Evolutionary conservation across 2,329 filamentous ascomycete genomes (phyloP).

Genomic region (Bipolaris victoriae): DNA sequence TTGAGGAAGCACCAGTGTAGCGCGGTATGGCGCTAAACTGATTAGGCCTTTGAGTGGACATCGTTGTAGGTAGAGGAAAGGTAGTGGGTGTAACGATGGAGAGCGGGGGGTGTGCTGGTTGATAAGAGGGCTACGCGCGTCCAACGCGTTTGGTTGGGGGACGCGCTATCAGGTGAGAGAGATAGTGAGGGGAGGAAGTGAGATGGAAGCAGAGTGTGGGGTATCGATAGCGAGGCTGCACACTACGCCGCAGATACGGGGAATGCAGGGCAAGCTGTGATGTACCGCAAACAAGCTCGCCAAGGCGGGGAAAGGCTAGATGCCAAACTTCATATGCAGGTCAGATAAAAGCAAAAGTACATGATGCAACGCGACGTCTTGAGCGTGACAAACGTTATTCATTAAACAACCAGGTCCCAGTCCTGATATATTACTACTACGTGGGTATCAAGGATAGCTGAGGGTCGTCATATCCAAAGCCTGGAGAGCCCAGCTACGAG

Average conservation of each 20-base stretch:
- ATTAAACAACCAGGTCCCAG: constrained; percentile 46
- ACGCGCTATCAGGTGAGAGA: constrained; percentile 24
- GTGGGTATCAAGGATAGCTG: constrained; percentile 32
- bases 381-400: constrained; percentile 19
- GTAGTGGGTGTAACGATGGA: neutral
- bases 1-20: constrained; percentile 6
- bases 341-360: neutral
- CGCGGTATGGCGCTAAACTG: neutral
- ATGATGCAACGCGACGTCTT: neutral
- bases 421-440: constrained; percentile 45
- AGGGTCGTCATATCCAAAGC: constrained; percentile 24
- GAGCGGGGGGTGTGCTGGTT: neutral
- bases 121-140: constrained; percentile 8
- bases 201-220: constrained; percentile 3
- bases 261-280: neutral
- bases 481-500: constrained; percentile 57
- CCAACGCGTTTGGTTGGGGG: constrained; percentile 18
- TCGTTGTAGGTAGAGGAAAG: neutral
- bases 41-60: neutral
- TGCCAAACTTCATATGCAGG: neutral
- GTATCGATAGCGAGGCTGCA: constrained; percentile 4
- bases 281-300: neutral
- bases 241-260: neutral
- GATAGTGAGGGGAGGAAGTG: neutral
- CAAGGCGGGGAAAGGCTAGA: neutral